Base-by-base conservation (phyloP, 2,329 filamentous ascomycete species). In the Colletotrichum simmondsii region DNA sequence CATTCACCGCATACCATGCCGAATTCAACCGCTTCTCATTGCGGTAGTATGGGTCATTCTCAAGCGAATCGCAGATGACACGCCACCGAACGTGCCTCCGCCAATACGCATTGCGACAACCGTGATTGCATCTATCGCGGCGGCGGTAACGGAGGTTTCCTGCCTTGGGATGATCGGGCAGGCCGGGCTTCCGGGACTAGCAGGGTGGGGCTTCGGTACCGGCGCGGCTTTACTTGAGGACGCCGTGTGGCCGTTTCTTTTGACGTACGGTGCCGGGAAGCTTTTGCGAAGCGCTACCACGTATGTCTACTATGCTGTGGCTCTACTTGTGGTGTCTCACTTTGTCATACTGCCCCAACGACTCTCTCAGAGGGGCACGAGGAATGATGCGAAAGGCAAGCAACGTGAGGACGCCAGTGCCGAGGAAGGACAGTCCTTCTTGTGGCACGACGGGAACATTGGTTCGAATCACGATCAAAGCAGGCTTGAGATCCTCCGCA, bases 191-290 rank as follows among this genome's bases (percentile, higher is more conserved):
- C 65, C 74, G n/a, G 80, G 78, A 0, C 73, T 83, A 22, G 77
- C 77, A 2, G 82, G 82, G 35, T 83, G 82, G 82, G 82, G 80
- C 54, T 72, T 81, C 1, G 81, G 81, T 1, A 77, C 78, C 5
- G 82, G 81, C 14, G 75, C 77, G 0, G 82, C 79, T 0, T 73
- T 76, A 11, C 68, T 81, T 7, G 75, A 79, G 22, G 77, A 77
- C 42, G 78, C 80, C 12, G 75, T 78, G 16, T 66, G 79, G 32
- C 81, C 81, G 0, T 80, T 80, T 59, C 16, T 79, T 1, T 24
- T 83, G 12, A 81, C 81, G 0, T 74, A 79, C 24, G 74, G 77
- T 65, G 68, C 79, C 65, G 75, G 78, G 10, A 72, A 75, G 0
- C 77, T 79, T 19, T 66, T 83, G 26, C 76, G 81, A 8, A 75